phyloP scores from a whole-genome alignment of 768 basidiomycete species.

The Rhodotorula diobovata region DNA sequence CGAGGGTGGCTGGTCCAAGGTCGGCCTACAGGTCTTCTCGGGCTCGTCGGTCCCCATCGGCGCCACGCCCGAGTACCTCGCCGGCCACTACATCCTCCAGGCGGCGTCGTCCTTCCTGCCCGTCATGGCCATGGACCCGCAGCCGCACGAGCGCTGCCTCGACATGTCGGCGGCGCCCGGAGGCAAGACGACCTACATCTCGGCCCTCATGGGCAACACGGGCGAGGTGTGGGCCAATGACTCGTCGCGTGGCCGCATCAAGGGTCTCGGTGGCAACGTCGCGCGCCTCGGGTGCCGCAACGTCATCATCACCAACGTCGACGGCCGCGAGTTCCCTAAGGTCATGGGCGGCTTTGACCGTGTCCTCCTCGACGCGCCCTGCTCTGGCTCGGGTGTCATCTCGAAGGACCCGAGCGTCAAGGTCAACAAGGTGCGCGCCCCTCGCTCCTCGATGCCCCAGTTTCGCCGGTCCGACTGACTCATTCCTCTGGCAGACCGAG shows the following conservation, averaged over 20 bases:
- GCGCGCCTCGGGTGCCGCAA: slow-evolving; percentile 98
- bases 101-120: slow-evolving; percentile 99
- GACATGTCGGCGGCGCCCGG: slow-evolving; percentile 99
- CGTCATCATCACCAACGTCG: slow-evolving; percentile 92
- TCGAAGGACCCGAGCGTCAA: slow-evolving; percentile 97
- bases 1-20: slow-evolving; percentile 93
- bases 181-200: slow-evolving; percentile 96
- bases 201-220: slow-evolving; percentile 93
- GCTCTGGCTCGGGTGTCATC: slow-evolving; percentile 96
- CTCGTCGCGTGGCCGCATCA: slow-evolving; percentile 85
- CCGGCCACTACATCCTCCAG: slow-evolving; percentile 99
- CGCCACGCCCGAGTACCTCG: slow-evolving; percentile 97
- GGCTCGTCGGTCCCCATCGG: slow-evolving; percentile 75
- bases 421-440: slow-evolving; percentile 77
- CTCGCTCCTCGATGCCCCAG: neutral
- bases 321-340: slow-evolving; percentile 95
- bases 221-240: slow-evolving; percentile 98
- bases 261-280: slow-evolving; percentile 92
- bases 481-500: slow-evolving; percentile 59
- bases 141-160: slow-evolving; percentile 85
- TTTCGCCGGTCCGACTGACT: neutral
- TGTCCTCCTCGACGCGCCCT: slow-evolving; percentile 94
- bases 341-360: slow-evolving; percentile 98
- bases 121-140: slow-evolving; percentile 88
- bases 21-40: slow-evolving; percentile 95